Base-by-base conservation (phyloP, 768 basidiomycete species). In the Amanita exitialis region DNA sequence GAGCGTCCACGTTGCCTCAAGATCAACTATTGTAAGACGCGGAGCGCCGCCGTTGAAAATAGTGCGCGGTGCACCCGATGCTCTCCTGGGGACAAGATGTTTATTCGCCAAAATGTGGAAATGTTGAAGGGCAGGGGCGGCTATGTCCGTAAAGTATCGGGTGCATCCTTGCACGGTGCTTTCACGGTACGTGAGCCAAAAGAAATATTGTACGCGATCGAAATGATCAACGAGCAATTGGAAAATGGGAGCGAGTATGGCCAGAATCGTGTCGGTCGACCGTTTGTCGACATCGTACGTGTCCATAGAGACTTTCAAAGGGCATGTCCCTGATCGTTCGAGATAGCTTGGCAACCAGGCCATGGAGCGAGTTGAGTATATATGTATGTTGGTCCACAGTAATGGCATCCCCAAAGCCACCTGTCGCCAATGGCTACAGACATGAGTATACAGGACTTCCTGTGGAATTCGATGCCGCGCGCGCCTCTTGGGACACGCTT, bases 361-460 rank as follows among this genome's bases (percentile, higher is more conserved):
- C 9, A 59, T 27, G 18, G 67, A 67, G 7, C 54, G 42, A 15
- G 47, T 54, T 2, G 67, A 64, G 28, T 60, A 64, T 25, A 69
- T 61, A 34, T 61, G 51, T 37, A 75, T 64, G 18, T 61, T 63
- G 42, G 53, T 66, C 75, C 76, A 77, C 5, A 77, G 61, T 4
- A 56, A 46, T 2, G 70, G 66, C 4, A 64, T 68, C 12, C 58
- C 55, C 21, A 71, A 47, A 1, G 69, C 71, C 13, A 68, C 56
- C 3, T 57, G 58, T 42, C 75, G 65, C 72, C 74, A 76, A 44
- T 59, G 61, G 15, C 51, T 51, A n/a, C 67, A 75, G 36, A 76
- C 71, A 51, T 75, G 73, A 35, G 69, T 69, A 13, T 72, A 52
- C 10, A 58, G 18, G n/a, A 76, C 66, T 54, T 70, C 69, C 21